These are phyloP conservation scores for Aquilaria agallochum DNA, from an alignment of 441 rosid genomes.

Conservation along the genomic window DNA sequence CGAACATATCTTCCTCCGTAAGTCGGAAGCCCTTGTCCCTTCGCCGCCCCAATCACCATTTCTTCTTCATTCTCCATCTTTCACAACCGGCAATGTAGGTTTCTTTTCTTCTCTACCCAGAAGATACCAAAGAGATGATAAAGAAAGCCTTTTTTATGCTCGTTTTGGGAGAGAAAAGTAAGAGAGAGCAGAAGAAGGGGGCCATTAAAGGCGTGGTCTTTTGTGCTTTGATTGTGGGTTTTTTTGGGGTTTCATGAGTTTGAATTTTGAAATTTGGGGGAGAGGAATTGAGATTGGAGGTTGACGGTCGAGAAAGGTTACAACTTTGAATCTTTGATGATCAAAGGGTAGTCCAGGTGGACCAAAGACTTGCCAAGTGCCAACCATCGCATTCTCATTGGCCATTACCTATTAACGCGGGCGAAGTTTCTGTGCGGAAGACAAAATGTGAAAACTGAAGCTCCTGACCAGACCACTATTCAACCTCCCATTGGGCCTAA, in stretches of 20 bases:
- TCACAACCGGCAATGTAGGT: neutral
- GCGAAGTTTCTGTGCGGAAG: neutral
- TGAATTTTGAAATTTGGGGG: slow-evolving; percentile 9
- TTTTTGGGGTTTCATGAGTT: neutral
- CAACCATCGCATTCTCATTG: no score
- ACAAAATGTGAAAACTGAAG: neutral
- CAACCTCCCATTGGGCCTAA: neutral
- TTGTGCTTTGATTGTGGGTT: no score
- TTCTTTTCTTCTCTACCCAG: neutral
- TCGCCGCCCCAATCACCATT: slow-evolving; percentile 14
- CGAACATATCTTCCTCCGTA: slow-evolving; percentile 56
- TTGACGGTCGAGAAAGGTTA: no score
- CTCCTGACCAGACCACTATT: neutral
- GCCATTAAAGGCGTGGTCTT: slow-evolving; percentile 7
- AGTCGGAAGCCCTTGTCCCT: slow-evolving; percentile 32
- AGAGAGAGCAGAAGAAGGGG: neutral
- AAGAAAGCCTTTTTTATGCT: neutral
- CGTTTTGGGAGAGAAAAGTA: slow-evolving; percentile 14
- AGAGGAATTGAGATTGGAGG: no score
- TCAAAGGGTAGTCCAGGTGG: no score
- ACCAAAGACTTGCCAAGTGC: no score
- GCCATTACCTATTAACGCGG: no score
- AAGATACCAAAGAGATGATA: neutral
- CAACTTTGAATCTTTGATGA: no score
- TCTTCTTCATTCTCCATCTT: slow-evolving; percentile 32